Conservation (phyloP, 768 basidiomycete species). For the Tylopilus sp. region DNA sequence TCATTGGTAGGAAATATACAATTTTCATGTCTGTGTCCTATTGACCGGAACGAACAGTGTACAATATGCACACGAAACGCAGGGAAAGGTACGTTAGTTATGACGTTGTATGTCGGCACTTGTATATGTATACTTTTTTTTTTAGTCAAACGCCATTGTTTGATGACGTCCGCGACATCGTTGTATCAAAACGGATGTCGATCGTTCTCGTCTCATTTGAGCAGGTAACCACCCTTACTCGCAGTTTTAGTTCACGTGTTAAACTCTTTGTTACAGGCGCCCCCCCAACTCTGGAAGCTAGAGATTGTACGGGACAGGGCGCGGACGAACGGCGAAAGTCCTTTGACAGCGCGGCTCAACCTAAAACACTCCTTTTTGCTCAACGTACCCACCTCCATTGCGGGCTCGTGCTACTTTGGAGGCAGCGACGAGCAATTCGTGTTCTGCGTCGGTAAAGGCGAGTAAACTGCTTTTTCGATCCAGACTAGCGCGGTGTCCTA, state of each 20-base stretch:
- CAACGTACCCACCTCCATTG: conserved; percentile 62
- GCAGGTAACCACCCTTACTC: too few species aligned
- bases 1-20: conserved; percentile 43
- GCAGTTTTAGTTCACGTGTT: too few species aligned
- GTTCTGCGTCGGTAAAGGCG: conserved; percentile 77
- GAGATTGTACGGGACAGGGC: conserved; percentile 52
- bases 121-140: not conserved
- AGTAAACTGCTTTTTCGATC: conserved; percentile 1
- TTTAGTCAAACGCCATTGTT: conserved; percentile 49
- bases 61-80: conserved; percentile 43
- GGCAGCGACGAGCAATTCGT: conserved; percentile 75
- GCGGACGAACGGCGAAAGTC: conserved; percentile 29
- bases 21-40: not conserved
- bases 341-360: conserved; percentile 21
- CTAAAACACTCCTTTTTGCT: conserved; percentile 67
- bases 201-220: conserved; percentile 40
- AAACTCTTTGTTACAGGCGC: too few species aligned
- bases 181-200: conserved; percentile 40
- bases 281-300: conserved; percentile 63
- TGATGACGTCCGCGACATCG: conserved; percentile 51
- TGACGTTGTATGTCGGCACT: not conserved
- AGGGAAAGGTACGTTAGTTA: conserved; percentile 40
- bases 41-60: conserved; percentile 33
- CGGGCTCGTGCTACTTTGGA: conserved; percentile 78
- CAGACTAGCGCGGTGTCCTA: not conserved